Base-by-base conservation (phyloP, 805 yeast species). In the Dipodascopsis uninucleata region DNA sequence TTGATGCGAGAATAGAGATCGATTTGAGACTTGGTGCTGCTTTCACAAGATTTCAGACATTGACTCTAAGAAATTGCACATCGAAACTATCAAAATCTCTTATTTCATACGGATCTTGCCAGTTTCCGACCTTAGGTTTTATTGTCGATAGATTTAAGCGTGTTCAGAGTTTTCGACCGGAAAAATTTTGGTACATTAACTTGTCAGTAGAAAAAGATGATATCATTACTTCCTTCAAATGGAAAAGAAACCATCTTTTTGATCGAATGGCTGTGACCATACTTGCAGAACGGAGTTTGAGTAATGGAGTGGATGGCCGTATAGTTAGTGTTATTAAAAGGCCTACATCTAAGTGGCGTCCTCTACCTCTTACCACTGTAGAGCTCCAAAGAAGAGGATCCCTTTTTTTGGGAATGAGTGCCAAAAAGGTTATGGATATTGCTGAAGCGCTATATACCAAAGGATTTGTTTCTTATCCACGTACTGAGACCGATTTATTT, bases 101-200 rank as follows among this genome's bases (percentile, higher is more conserved):
- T 4, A 71, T 83, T 0, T 87, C 96, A 1, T 93, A 89, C 62
- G 99, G 99, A 2, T 67, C 84, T 2, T 93, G 99, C 61, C 99
- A 93, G 61, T 93, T 93, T 58, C 99, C 99, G 2, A 90, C 98
- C 0, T 69, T 93, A 40, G 97, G 98, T 2, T 93, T 93, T 65
- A 89, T 93, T 0, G 97, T 93, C 8, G 98, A 93, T 59, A 70
- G 98, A 47, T 88, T 80, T 61, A 78, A 80, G 45, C 71, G 96
- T 45, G 83, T 84, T 26, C 75, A 78, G 57, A 69, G 71, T 50
- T 93, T 90, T 64, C 67, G 72, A 4, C 75, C 86, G 0, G 97
- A 93, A 61, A 73, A 73, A 5, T 89, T 86, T 60, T 93, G 97
- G 97, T 71, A 65, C 52, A 66, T 93, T 3, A 74, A 74, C 16